Base-by-base conservation (phyloP, 495 filamentous ascomycete genomes). In the Neurospora terricola region DNA sequence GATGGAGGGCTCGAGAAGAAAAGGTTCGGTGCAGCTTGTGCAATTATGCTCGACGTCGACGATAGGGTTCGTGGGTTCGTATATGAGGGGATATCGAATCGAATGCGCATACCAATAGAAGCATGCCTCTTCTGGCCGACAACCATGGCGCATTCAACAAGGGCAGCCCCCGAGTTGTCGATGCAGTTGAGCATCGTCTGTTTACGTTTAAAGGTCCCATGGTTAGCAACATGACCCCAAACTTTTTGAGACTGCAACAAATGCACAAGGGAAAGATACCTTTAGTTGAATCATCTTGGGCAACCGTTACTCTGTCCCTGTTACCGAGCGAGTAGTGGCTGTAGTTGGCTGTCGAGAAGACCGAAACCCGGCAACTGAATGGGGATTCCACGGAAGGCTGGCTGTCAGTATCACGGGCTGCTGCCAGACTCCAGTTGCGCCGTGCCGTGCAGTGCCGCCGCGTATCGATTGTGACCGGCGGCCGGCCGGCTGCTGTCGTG, bases 121-220 rank as follows among this genome's bases (percentile, higher is more conserved):
- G 96, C 96, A 74, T 91, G 87, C 72, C 91, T 86, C 84, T 97
- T 97, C 88, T 95, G 95, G 80, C 91, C 92, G 76, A 98, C 82
- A 68, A 98, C 92, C 80, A 93, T 90, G 79, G 92, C 92, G 84
- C 96, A 99, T 84, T 99, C 96, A 84, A 98, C 96, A 76, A 99
- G 84, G 73, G 96, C 94, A 78, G 96, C 96, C 80, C 96, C 96
- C 69, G 96, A 98, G 87, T 99, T 99, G 91, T 99, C 96, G 90
- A 99, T 98, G 90, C 96, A 98, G 82, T 94, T 98, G 75, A 98
- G 87, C 91, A 99, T 92, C 83, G 94, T 93, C 96, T 99, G 80
- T 27, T 34, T 5, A n/a, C 11, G 34, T 10, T 73, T 72, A 37
- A 30, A 30, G 42, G 42, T 30, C 18, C 11, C 12, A 18, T 37